These are phyloP conservation scores for Gaeumannomyces tritici DNA, from an alignment of 2,329 filamentous ascomycete genomes.

Conservation along the genomic window DNA sequence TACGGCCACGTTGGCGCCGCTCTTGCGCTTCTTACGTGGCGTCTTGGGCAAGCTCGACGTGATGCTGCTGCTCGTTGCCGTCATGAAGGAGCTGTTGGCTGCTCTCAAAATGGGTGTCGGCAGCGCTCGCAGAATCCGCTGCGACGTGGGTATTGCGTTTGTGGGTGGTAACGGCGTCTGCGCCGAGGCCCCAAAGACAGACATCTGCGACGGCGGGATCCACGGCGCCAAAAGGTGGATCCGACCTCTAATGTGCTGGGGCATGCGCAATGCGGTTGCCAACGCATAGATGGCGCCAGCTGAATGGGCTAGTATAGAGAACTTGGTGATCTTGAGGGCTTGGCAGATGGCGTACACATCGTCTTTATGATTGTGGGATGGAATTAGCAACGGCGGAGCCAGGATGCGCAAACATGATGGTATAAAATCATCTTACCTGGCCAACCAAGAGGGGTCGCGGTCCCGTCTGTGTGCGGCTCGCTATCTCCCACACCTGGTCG, in stretches of 20 bases:
- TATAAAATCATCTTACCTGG: slow-evolving; percentile 52
- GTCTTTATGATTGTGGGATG: slow-evolving; percentile 24
- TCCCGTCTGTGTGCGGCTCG: slow-evolving; percentile 71
- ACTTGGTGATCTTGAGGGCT: slow-evolving; percentile 83
- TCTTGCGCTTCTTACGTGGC: slow-evolving; percentile 52
- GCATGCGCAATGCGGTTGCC: slow-evolving; percentile 89
- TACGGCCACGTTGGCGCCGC: slow-evolving; percentile 26
- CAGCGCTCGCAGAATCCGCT: slow-evolving; percentile 80
- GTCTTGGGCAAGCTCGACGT: slow-evolving; percentile 67
- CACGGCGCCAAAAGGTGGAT: slow-evolving; percentile 92
- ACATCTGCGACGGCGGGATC: slow-evolving; percentile 95
- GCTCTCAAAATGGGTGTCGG: slow-evolving; percentile 87
- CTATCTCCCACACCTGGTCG: slow-evolving; percentile 90
- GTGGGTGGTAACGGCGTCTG: slow-evolving; percentile 63
- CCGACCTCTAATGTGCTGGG: slow-evolving; percentile 86
- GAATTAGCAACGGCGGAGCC: slow-evolving; percentile 15
- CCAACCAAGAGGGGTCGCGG: slow-evolving; percentile 84
- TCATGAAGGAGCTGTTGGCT: slow-evolving; percentile 93
- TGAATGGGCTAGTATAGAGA: slow-evolving; percentile 91
- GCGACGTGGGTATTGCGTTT: slow-evolving; percentile 81
- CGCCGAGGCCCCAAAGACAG: slow-evolving; percentile 59
- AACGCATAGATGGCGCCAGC: slow-evolving; percentile 97
- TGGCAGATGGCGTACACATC: slow-evolving; percentile 95
- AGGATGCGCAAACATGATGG: not conserved
- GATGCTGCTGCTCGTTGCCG: slow-evolving; percentile 77